Percentiles rank a stretch among this genome's conserved stretches.
These are phyloP conservation scores for Paramyrothecium roridum DNA, from an alignment of 2,329 filamentous ascomycete genomes.

Conservation along the genomic window DNA sequence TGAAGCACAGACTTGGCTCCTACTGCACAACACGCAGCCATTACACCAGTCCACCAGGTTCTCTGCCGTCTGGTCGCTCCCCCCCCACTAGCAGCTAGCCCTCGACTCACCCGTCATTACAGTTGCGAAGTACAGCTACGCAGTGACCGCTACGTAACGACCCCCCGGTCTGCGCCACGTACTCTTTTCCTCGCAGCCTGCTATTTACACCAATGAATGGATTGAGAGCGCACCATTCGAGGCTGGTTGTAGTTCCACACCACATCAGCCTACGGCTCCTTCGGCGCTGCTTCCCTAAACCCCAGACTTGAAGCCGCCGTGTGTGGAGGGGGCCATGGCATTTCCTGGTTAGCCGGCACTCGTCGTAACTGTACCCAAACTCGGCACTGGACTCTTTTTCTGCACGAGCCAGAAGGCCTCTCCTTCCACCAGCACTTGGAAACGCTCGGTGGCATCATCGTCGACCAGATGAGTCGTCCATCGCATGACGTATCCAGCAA, in stretches of 20 bases:
- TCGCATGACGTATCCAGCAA: not conserved
- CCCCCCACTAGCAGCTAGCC: no score
- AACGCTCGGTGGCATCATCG: not conserved
- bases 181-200: not conserved
- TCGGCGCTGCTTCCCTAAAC: slow-evolving; percentile 39
- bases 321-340: not conserved
- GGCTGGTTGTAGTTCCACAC: slow-evolving; percentile 5
- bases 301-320: not conserved
- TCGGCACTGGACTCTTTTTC: not conserved
- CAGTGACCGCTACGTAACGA: not conserved
- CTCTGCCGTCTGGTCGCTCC: not conserved
- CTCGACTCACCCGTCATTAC: not conserved
- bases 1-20: not conserved
- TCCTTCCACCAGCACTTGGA: not conserved
- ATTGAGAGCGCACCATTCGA: not conserved
- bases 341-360: not conserved
- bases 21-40: not conserved
- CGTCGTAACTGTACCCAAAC: not conserved
- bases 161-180: not conserved
- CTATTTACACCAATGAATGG: not conserved
- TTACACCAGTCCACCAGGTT: not conserved
- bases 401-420: not conserved
- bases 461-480: not conserved
- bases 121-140: not conserved
- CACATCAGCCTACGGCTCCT: slow-evolving; percentile 45